phyloP scores from a whole-genome alignment of 169 alveolate genomes.

The Hepatocystis sp. region DNA sequence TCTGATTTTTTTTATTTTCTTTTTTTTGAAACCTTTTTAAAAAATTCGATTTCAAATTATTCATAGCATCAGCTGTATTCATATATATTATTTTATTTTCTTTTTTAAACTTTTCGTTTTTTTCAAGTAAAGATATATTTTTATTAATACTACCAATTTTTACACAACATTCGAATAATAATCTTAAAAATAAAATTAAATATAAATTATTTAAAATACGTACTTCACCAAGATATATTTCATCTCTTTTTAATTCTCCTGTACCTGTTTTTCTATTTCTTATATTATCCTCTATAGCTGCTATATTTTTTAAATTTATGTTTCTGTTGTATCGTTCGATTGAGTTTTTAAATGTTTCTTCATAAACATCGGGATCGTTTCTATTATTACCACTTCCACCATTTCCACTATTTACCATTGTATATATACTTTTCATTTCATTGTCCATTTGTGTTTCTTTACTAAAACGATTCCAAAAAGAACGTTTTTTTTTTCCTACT shows the following conservation, averaged over 20 bases:
- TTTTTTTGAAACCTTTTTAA: conserved; percentile 21
- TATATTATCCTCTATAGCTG: too few relatives aligned
- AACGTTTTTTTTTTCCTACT: too few relatives aligned
- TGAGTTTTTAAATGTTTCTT: too few relatives aligned
- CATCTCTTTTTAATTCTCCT: background rate
- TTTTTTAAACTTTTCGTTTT: conserved; percentile 27
- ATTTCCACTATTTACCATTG: too few relatives aligned
- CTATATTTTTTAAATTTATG: too few relatives aligned
- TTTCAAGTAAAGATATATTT: conserved; percentile 22
- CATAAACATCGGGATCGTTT: too few relatives aligned
- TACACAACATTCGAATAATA: conserved; percentile 34
- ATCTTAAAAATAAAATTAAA: conserved; percentile 14
- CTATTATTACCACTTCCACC: too few relatives aligned
- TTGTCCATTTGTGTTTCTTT: too few relatives aligned
- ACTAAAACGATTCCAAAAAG: too few relatives aligned
- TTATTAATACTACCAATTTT: conserved; percentile 45
- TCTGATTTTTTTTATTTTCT: conserved; percentile 12
- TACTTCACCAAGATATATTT: too few relatives aligned
- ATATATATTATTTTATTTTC: conserved; percentile 40
- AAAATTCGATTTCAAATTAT: conserved; percentile 26
- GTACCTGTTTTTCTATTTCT: background rate
- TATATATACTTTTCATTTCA: too few relatives aligned
- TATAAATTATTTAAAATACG: conserved; percentile 34
- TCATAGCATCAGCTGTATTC: conserved; percentile 59
- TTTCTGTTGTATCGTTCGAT: too few relatives aligned